Conservation (phyloP, 768 basidiomycete genomes). For the Hericium erinaceus region DNA sequence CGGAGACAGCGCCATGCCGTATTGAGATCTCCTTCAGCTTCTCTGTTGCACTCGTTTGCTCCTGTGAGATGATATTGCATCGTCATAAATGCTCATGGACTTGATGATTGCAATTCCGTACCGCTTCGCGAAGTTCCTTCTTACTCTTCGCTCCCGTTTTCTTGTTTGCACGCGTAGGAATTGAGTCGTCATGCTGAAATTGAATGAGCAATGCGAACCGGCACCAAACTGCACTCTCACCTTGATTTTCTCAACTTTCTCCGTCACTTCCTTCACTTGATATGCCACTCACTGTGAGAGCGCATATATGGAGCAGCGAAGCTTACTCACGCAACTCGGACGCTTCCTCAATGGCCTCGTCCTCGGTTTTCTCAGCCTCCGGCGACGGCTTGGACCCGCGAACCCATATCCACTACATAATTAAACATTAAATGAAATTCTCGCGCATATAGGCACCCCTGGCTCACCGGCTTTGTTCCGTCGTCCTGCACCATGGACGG, state of each 20-base stretch:
- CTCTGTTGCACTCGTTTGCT: constrained; percentile 47
- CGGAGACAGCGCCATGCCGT: constrained; percentile 42
- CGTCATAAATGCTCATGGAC: neutral
- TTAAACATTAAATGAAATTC: neutral
- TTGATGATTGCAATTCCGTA: constrained; percentile 18
- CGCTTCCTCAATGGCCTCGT: constrained; percentile 1
- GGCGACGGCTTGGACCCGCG: neutral
- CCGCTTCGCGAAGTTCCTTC: constrained; percentile 66
- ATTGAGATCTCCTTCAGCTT: constrained; percentile 53
- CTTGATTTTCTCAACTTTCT: constrained; percentile 52
- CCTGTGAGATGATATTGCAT: constrained; percentile 25
- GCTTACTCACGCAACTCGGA: neutral
- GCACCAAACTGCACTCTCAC: constrained; percentile 18
- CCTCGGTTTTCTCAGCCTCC: neutral
- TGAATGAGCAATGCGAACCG: neutral
- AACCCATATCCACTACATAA: neutral
- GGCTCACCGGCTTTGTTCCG: constrained; percentile 60
- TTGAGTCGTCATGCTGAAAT: constrained; percentile 50
- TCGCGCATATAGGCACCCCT: too few relatives aligned
- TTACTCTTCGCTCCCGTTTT: constrained; percentile 67
- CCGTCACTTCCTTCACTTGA: constrained; percentile 49
- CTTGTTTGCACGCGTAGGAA: constrained; percentile 60
- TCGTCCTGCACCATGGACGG: constrained; percentile 76
- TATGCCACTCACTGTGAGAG: neutral
- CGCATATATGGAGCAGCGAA: neutral